Evolutionary conservation across 2,329 filamentous ascomycete genomes (phyloP), one percentile per base, ranked within the genome.

Genomic region (Penicillium sp.): DNA sequence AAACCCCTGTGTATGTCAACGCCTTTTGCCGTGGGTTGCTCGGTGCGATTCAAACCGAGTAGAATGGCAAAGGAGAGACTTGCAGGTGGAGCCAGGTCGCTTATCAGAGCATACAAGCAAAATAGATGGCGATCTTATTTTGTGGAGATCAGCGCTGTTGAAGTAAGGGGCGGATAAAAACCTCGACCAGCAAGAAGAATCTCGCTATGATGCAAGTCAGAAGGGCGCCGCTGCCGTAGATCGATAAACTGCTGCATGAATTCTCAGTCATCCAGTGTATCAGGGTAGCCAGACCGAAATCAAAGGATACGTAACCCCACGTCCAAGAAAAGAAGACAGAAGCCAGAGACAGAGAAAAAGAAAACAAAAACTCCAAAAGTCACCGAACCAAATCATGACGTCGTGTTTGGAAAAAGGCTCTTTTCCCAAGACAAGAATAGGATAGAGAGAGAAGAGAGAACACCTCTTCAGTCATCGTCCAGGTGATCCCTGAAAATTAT

Each of bases 401-500:
- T 60, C 57, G 53, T 60, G 53, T 54, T 47, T 44, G 52, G 51
- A 32, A 7, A 8, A 32, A 4, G 29, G 8, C 7, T 7, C 11
- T 7, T 32, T 32, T 11, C 7, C 11, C 8, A 32, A 32, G 51
- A 53, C 52, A 33, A n/a, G 29, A 8, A 26, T 9, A 38, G 13
- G 12, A 44, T 36, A 37, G 37, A 13, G 25, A 27, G 25, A 24
- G 13, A 12, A 9, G 32, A 40, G 49, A 49, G 51, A 39, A 34
- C 12, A 41, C 35, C 49, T 45, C 55, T 47, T 50, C 50, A 57
- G 58, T 58, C 56, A 38, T 47, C 60, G 49, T 55, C 59, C 57
- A 56, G 57, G 62, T 56, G 60, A 24, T 58, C 56, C 45, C 54
- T 55, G 53, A 54, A 44, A 51, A 60, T 56, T 57, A 60, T 59